Evolutionary conservation across 2,329 filamentous ascomycete genomes (phyloP), one percentile per base, ranked within the genome.

Genomic region (Paecilomyces fulvus): DNA sequence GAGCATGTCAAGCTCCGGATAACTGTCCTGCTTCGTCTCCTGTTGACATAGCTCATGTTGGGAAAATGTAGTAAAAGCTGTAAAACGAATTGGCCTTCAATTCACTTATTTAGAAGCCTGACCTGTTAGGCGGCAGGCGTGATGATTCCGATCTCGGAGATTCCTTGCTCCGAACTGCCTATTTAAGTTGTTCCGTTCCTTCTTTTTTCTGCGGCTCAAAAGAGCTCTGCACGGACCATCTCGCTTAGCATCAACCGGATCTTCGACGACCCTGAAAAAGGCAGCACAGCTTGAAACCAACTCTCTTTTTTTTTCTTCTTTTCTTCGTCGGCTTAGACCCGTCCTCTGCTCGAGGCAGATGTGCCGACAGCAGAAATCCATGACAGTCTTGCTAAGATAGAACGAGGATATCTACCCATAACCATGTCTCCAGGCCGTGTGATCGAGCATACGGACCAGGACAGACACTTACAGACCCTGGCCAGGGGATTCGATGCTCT

Each of bases 401-500:
- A 17, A 20, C n/a, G n/a, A 43, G n/a, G n/a, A n/a, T 8, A 8
- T 43, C 56, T 56, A 49, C 46, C 43, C 48, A 20, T 4, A 58
- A 64, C 61, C 51, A 72, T 73, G 69, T 68, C 70, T 58, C 67
- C 70, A 59, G 64, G 66, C 56, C 60, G 61, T 54, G 63, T 67
- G 23, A 52, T 62, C 57, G 62, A 64, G 52, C 61, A 69, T 48
- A 56, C 60, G 58, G 70, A 69, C 63, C 67, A 68, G 55, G 68
- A 71, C 55, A 65, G 63, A 57, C 69, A 72, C 59, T 64, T 75
- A 43, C 65, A 72, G 56, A 67, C 67, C 17, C 60, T 76, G 52
- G 70, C 71, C 52, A 66, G 65, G 63, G 72, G 71, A 48, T 73
- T 75, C 59, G 72, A 75, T 69, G 71, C 71, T 59, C 69, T 76